Conservation (phyloP, 2,329 filamentous ascomycete genomes). For the Boeremia lycopersici region DNA sequence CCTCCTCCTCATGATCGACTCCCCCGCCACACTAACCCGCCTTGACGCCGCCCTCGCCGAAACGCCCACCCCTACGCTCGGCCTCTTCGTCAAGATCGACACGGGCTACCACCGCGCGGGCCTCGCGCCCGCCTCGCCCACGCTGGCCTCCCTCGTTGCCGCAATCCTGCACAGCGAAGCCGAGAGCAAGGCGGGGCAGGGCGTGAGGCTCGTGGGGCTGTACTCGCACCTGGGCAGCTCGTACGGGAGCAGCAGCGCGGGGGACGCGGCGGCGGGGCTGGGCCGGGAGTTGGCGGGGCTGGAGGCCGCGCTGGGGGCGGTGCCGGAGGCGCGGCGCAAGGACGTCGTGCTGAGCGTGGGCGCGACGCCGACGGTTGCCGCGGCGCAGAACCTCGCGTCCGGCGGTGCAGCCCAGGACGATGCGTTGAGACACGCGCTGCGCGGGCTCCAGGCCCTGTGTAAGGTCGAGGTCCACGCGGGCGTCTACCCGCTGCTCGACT, state of each 20-base stretch:
- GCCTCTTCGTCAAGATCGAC: conserved; percentile 75
- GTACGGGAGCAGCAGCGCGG: conserved; percentile 63
- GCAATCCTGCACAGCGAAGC: conserved; percentile 55
- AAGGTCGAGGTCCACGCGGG: conserved; percentile 74
- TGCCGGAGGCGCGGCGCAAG: conserved; percentile 36
- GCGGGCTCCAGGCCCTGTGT: conserved; percentile 39
- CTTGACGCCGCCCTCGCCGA: conserved; percentile 48
- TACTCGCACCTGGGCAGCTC: conserved; percentile 78
- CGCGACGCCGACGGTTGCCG: conserved; percentile 75
- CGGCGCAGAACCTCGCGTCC: conserved; percentile 64
- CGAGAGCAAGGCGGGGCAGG: conserved; percentile 10
- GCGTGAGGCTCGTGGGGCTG: conserved; percentile 63
- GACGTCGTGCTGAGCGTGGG: conserved; percentile 70
- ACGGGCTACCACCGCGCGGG: conserved; percentile 75
- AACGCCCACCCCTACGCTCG: conserved; percentile 36
- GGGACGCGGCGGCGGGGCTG: conserved; percentile 65
- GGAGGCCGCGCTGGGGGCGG: conserved; percentile 52
- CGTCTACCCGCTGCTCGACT: conserved; percentile 75
- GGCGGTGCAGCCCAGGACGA: conserved; percentile 44
- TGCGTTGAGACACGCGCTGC: conserved; percentile 51
- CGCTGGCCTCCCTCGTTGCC: conserved; percentile 56
- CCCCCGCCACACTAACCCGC: conserved; percentile 57
- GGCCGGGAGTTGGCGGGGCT: conserved; percentile 65
- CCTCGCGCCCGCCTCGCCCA: conserved; percentile 58
- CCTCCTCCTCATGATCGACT: conserved; percentile 72